These are phyloP conservation scores for Lachnellula hyalina DNA, from an alignment of 2,329 filamentous ascomycete genomes.

Conservation along the genomic window DNA sequence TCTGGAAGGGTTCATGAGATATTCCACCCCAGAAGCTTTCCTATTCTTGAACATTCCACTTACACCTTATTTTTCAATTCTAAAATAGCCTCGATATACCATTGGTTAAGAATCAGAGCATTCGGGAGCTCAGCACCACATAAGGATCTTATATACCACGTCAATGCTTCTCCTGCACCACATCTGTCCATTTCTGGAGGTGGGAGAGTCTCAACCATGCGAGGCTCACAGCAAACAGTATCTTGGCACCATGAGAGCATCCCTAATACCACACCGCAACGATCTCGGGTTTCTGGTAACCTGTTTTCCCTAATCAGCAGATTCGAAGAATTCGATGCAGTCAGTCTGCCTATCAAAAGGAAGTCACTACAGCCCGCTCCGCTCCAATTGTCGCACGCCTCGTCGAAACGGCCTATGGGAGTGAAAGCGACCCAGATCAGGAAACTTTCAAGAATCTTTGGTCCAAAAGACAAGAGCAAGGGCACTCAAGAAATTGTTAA, in stretches of 20 bases:
- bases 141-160: not conserved
- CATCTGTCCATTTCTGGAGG: not conserved
- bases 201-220: constrained; percentile 1
- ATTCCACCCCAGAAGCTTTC: too few relatives aligned
- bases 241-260: not conserved
- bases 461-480: constrained; percentile 2
- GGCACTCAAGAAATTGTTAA: constrained; percentile 5
- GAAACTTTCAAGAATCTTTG: constrained; percentile 19
- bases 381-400: constrained; percentile 10
- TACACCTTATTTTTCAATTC: too few relatives aligned
- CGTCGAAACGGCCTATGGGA: not conserved
- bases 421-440: constrained; percentile 2
- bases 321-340: constrained; percentile 27
- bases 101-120: not conserved
- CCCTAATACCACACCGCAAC: not conserved
- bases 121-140: not conserved
- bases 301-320: constrained; percentile 23
- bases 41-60: too few relatives aligned
- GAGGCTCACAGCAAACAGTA: not conserved
- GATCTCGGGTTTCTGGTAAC: constrained; percentile 6
- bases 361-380: constrained; percentile 18
- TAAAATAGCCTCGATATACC: too few relatives aligned
- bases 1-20: not conserved
- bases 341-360: constrained; percentile 17
- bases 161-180: too few relatives aligned